Conservation (phyloP, 2,329 filamentous ascomycete genomes). For the Ophiocordyceps polyrhachis-furcata region DNA sequence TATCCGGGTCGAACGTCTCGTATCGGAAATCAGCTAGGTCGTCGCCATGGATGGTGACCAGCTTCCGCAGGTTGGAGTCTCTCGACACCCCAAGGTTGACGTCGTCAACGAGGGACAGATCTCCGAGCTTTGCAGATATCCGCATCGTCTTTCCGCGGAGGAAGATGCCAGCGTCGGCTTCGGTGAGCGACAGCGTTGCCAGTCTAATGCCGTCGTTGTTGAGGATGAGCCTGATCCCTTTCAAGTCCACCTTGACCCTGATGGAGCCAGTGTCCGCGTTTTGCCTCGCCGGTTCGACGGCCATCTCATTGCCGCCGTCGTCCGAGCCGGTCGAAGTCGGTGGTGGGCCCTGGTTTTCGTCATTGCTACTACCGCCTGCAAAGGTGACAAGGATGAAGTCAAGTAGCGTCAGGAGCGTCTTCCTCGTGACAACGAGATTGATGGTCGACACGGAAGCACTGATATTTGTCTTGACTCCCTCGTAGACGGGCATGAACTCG, state of each 20-base stretch:
- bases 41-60: slow-evolving; percentile 89
- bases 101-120: slow-evolving; percentile 79
- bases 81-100: slow-evolving; percentile 77
- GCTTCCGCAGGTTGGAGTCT: slow-evolving; percentile 61
- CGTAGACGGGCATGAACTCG: slow-evolving; percentile 80
- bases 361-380: slow-evolving; percentile 39
- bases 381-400: slow-evolving; percentile 94
- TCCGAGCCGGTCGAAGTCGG: slow-evolving; percentile 17
- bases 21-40: slow-evolving; percentile 95
- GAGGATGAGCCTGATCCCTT: slow-evolving; percentile 81
- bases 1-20: slow-evolving; percentile 72
- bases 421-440: slow-evolving; percentile 84
- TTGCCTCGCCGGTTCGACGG: slow-evolving; percentile 15
- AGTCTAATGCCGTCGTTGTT: slow-evolving; percentile 96
- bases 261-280: slow-evolving; percentile 47
- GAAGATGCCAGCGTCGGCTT: slow-evolving; percentile 81
- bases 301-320: slow-evolving; percentile 17
- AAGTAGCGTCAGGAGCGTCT: slow-evolving; percentile 75
- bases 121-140: slow-evolving; percentile 69
- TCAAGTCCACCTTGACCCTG: slow-evolving; percentile 80
- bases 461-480: slow-evolving; percentile 85
- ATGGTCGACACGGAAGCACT: slow-evolving; percentile 87
- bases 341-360: slow-evolving; percentile 16
- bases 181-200: slow-evolving; percentile 80
- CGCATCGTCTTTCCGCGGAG: slow-evolving; percentile 73